Percentiles rank a stretch among this genome's conserved stretches.
phyloP scores from a whole-genome alignment of 1,284 basidiomycete genomes.

The Pascua sp. region DNA sequence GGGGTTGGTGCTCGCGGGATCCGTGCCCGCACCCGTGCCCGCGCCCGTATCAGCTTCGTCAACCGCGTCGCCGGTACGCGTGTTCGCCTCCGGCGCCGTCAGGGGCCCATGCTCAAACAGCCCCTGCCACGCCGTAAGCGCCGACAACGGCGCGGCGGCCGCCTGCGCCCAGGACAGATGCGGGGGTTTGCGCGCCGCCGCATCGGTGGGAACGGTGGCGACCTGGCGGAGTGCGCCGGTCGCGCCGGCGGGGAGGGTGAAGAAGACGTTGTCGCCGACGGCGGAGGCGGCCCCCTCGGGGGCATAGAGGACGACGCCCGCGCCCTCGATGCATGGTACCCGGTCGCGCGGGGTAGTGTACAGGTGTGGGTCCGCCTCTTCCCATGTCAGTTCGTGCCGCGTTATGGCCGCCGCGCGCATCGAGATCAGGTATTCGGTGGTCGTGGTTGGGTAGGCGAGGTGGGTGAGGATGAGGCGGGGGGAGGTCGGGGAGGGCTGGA shows the following conservation, averaged over 20 bases:
- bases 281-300: background rate
- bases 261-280: constrained; percentile 8
- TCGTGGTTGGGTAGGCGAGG: background rate
- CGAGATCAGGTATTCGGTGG: background rate
- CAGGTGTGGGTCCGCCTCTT: background rate
- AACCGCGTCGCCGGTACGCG: background rate
- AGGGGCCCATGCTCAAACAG: constrained; percentile 5
- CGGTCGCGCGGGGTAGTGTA: background rate
- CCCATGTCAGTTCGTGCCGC: constrained; percentile 6
- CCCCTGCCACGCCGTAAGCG: constrained; percentile 10
- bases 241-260: constrained; percentile 5
- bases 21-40: background rate
- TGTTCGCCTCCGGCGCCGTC: background rate
- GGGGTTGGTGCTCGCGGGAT: no score
- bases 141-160: constrained; percentile 5
- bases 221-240: constrained; percentile 1
- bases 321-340: constrained; percentile 10
- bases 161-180: constrained; percentile 6
- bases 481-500: constrained; percentile 6
- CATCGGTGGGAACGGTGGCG: constrained; percentile 1
- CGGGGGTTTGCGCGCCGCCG: constrained; percentile 7
- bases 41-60: background rate
- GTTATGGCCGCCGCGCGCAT: constrained; percentile 6
- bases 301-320: constrained; percentile 1
- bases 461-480: background rate